These are phyloP conservation scores for Colletotrichum tropicale DNA, from an alignment of 2,329 filamentous ascomycete species.

Conservation along the genomic window DNA sequence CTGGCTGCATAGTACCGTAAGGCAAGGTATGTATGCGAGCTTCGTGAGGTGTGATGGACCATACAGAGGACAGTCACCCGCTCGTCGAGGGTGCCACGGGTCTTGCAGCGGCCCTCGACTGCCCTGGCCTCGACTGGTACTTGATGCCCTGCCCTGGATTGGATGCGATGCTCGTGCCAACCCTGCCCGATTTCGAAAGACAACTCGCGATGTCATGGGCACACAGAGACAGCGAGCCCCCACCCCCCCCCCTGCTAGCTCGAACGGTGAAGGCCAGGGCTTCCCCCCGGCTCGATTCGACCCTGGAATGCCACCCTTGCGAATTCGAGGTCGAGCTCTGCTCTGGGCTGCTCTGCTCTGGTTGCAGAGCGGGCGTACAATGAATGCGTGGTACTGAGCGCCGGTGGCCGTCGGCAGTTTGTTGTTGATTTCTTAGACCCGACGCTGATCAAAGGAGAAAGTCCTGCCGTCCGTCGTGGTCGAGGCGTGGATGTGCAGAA, in stretches of 20 bases:
- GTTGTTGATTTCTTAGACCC: neutral
- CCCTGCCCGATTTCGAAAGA: neutral
- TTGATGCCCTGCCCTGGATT: too few relatives aligned
- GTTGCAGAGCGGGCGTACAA: neutral
- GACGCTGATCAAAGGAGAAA: neutral
- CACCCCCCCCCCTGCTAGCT: constrained; percentile 16
- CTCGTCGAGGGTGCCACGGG: neutral
- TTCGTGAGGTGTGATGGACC: neutral
- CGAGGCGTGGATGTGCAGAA: neutral
- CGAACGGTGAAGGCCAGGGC: constrained; percentile 9
- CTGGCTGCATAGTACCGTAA: neutral
- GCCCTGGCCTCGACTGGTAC: too few relatives aligned
- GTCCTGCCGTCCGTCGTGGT: neutral
- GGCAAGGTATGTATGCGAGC: too few relatives aligned
- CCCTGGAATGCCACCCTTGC: constrained; percentile 9
- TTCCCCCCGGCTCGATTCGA: neutral
- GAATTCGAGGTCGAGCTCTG: neutral
- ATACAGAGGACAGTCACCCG: neutral
- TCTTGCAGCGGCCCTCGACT: neutral
- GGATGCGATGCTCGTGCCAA: neutral
- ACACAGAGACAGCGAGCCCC: neutral
- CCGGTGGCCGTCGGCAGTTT: neutral
- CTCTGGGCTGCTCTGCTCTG: neutral
- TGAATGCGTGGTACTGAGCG: neutral
- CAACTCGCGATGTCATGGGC: neutral